These are phyloP conservation scores for Cyclostephanos invisitatus DNA, from an alignment of 108 stramenopile genomes.

Conservation along the genomic window DNA sequence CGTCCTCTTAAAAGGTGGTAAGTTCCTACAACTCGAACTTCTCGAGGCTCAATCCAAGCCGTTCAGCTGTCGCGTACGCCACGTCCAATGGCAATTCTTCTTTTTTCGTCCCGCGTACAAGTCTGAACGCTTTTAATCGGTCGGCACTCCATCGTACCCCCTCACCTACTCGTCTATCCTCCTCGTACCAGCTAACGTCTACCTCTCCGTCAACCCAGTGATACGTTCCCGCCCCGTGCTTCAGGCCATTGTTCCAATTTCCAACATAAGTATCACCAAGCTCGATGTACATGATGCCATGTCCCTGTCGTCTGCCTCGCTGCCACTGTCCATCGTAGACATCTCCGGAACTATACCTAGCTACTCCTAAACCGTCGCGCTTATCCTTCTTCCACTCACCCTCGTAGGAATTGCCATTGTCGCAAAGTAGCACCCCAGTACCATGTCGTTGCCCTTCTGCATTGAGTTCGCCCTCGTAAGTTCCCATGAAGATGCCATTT, in stretches of 20 bases:
- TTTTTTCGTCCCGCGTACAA: conserved; percentile 42
- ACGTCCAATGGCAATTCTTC: conserved; percentile 46
- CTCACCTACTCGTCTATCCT: conserved; percentile 42
- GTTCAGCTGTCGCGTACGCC: conserved; percentile 42
- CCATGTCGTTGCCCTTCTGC: conserved; percentile 45
- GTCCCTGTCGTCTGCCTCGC: conserved; percentile 43
- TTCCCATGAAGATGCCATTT: conserved; percentile 55
- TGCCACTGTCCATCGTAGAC: conserved; percentile 51
- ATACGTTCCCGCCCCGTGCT: conserved; percentile 52
- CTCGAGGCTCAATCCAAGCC: conserved; percentile 43
- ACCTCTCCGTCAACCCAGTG: conserved; percentile 57
- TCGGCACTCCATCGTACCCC: conserved; percentile 49
- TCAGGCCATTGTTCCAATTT: conserved; percentile 48
- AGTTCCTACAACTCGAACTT: conserved; percentile 25
- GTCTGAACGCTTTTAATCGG: conserved; percentile 34
- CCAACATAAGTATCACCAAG: conserved; percentile 51
- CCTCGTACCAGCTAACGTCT: conserved; percentile 54
- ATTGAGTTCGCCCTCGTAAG: conserved; percentile 54
- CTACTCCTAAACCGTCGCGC: conserved; percentile 51
- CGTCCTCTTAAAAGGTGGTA: too few species aligned
- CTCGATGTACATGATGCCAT: conserved; percentile 55
- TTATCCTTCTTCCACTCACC: conserved; percentile 56
- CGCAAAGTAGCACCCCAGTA: conserved; percentile 46
- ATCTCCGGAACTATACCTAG: conserved; percentile 53
- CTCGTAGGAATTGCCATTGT: conserved; percentile 56